Evolutionary conservation across 352 stramenopile species (phyloP).

Genomic region (Phytophthora parvispora): DNA sequence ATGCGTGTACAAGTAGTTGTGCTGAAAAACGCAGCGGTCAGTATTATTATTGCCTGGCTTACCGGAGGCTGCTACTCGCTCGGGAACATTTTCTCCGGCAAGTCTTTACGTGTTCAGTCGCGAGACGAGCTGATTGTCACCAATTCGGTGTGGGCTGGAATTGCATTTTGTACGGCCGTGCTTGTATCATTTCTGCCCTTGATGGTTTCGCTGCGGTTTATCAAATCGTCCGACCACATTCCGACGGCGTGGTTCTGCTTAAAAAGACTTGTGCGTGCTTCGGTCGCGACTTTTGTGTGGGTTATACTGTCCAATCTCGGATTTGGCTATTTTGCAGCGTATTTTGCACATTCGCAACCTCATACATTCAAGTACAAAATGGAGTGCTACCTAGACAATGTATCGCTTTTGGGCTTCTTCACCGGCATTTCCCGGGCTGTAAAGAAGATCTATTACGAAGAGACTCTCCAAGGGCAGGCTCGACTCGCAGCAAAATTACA

Average conservation of each 20-base stretch:
- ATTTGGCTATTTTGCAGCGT: background rate
- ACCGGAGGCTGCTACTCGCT: background rate
- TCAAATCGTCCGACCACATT: background rate
- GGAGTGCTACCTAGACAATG: background rate
- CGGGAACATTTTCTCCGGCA: background rate
- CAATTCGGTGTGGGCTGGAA: background rate
- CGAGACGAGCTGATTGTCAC: background rate
- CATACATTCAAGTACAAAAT: conserved; percentile 1
- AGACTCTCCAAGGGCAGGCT: background rate
- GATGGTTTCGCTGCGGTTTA: background rate
- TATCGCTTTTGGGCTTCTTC: conserved; percentile 1
- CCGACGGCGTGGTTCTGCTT: background rate
- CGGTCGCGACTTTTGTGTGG: background rate
- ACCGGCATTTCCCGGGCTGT: background rate
- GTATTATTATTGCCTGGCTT: background rate
- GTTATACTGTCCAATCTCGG: background rate
- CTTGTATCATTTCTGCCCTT: background rate
- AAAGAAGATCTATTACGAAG: conserved; percentile 1
- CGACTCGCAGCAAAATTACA: background rate
- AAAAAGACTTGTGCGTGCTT: background rate
- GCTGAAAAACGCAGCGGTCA: background rate
- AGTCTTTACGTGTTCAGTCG: background rate
- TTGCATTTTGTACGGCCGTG: background rate
- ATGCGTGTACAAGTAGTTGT: background rate
- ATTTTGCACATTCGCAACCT: background rate